Evolutionary conservation across 192 early-diverging fungal species (phyloP).

Genomic region (Allomyces javanicus): DNA sequence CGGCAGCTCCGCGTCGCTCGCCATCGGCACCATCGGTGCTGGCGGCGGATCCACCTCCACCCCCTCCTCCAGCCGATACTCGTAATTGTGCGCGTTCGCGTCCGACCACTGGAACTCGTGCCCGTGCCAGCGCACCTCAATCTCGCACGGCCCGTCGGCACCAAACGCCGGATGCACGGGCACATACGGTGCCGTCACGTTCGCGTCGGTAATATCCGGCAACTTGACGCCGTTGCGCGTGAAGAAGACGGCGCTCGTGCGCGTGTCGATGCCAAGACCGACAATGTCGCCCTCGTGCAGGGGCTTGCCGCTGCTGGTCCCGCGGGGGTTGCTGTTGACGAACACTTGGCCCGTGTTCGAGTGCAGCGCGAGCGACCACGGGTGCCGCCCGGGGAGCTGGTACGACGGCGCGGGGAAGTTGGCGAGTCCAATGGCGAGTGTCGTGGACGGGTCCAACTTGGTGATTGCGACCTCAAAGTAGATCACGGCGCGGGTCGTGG

Average conservation of each 20-base stretch:
- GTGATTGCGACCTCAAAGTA: neutral
- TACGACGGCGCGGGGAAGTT: conserved; percentile 15
- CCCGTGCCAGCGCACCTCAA: no score
- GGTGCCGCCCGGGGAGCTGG: conserved; percentile 25
- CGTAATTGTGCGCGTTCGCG: no score
- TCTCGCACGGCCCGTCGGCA: conserved; percentile 9
- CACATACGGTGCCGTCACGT: neutral
- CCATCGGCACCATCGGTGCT: no score
- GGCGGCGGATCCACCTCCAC: no score
- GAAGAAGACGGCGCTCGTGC: conserved; percentile 8
- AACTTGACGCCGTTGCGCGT: conserved; percentile 3
- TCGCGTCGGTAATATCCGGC: neutral
- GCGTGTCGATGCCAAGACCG: conserved; percentile 13
- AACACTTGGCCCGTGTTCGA: conserved; percentile 21
- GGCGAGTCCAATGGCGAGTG: conserved; percentile 18
- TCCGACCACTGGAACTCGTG: no score
- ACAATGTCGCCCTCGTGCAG: conserved; percentile 11
- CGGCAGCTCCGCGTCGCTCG: no score
- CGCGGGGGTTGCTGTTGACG: conserved; percentile 10
- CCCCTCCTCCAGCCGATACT: no score
- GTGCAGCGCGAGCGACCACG: conserved; percentile 17
- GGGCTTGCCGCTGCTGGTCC: neutral
- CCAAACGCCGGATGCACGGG: conserved; percentile 7
- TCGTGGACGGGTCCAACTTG: neutral
- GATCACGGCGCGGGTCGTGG: neutral